Evolutionary conservation across 257 asterid genomes (phyloP), one percentile per base, ranked within the genome.

Genomic region (Primulina tabacum): DNA sequence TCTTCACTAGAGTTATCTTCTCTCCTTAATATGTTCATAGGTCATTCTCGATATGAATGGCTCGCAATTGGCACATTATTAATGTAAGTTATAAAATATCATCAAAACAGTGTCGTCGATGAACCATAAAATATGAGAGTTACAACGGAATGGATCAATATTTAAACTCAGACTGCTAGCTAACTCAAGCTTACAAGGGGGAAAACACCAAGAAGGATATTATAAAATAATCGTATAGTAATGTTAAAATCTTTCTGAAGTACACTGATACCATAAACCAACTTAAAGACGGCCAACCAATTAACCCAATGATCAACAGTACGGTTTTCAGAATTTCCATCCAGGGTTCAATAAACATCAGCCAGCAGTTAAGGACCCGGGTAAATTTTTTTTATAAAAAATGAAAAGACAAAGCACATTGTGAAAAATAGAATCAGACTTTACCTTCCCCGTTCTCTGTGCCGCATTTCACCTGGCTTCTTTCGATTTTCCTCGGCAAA

Each of bases 401-500:
- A 40, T 37, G 47, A 34, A 70, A 65, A 32, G 6, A 55, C 34
- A 9, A 59, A 30, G 50, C 17, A 11, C 6, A 34, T 14, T 16
- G 29, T 7, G 17, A 37, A 10, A 8, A 1, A n/a, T 16, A 30
- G 1, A 35, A 50, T 16, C 34, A 66, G 20, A 50, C 63, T 0
- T 64, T 73, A 83, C 90, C 96, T 81, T 2, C 96, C 84, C 7
- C 97, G 83, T 33, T 88, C 95, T 28, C 95, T 81, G 47, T 86
- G 38, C 71, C 98, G 84, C 98, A 93, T 93, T 71, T 90, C 95
- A 67, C 80, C 71, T 9, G 97, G 97, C 65, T 87, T 93, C 81
- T 93, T 93, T 80, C 98, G 82, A 34, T 89, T 93, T 81, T 90
- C 98, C 81, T 90, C 98, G 17, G 97, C 97, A 82, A 89, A 90